Evolutionary conservation across 2,329 filamentous ascomycete genomes (phyloP), one percentile per base, ranked within the genome.

Genomic region (Sporothrix humicola): DNA sequence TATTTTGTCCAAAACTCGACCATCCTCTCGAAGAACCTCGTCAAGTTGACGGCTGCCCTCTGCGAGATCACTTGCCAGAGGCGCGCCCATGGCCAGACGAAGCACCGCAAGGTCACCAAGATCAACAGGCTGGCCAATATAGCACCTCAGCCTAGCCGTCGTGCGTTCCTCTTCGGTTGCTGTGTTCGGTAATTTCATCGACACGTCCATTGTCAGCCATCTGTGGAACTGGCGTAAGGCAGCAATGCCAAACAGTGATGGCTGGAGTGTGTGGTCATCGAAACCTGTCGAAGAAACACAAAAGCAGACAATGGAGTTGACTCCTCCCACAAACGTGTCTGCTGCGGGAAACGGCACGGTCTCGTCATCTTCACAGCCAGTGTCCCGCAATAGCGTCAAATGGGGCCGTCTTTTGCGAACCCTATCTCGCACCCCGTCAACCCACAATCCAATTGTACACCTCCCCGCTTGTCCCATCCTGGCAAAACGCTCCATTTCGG

Each of bases 281-380:
- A 42, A 9, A 2, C 50, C 17, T 66, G 5, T 23, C 46, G 12
- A n/a, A 12, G 31, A 12, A 42, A 74, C n/a, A 26, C 54, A 46
- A 23, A 73, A 74, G 37, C 66, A 71, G 44, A 74, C 54, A 37
- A 74, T 74, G 20, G 73, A 74, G 59, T 73, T 73, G 23, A 74
- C 71, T 9, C 73, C 68, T 9, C 71, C 71, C 44, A 74, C 65
- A 54, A 65, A 70, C 4, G 63, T 52, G 2, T 46, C 5, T 8
- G 69, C 61, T 15, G 61, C 26, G 15, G 54, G 37, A 58, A 69
- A 56, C 37, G 70, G 23, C 23, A 66, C 17, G 17, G 13, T 12
- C 3, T 63, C 54, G 50, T 50, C n/a, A 7, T 20, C 15, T 26
- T 70, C 23, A 15, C 52, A 61, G 4, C 73, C 69, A 1, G 23